phyloP scores from a whole-genome alignment of 805 yeast genomes.

The Monosporozyma yasuniensis region DNA sequence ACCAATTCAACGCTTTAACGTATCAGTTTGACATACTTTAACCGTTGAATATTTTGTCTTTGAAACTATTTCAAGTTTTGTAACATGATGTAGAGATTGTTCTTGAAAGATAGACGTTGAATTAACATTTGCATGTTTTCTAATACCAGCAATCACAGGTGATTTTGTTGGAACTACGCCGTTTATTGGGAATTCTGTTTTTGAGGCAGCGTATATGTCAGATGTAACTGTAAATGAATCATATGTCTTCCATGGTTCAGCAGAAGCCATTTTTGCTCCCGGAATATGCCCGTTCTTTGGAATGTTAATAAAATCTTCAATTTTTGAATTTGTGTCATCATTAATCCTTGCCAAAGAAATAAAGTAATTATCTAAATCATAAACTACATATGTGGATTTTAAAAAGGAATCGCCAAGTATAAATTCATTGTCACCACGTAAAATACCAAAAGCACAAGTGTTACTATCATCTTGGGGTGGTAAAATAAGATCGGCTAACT shows the following conservation, averaged over 20 bases:
- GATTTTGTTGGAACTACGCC: neutral
- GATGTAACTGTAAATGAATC: slow-evolving; percentile 11
- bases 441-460: slow-evolving; percentile 39
- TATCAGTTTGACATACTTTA: neutral
- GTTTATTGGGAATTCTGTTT: neutral
- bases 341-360: slow-evolving; percentile 40
- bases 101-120: neutral
- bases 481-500: slow-evolving; percentile 32
- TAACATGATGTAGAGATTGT: neutral
- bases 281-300: slow-evolving; percentile 36
- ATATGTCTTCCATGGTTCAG: slow-evolving; percentile 14
- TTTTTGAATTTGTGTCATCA: slow-evolving; percentile 11
- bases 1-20: too few species aligned
- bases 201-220: slow-evolving; percentile 2
- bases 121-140: neutral
- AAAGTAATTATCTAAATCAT: slow-evolving; percentile 40
- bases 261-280: slow-evolving; percentile 40
- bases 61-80: neutral
- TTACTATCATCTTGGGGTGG: slow-evolving; percentile 19
- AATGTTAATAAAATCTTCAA: slow-evolving; percentile 39
- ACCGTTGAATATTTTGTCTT: neutral
- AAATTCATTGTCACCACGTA: slow-evolving; percentile 28
- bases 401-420: slow-evolving; percentile 49
- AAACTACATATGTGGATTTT: slow-evolving; percentile 45
- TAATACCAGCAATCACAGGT: neutral